Conservation (phyloP, 2,329 filamentous ascomycete species). For the Diaporthe sp. region DNA sequence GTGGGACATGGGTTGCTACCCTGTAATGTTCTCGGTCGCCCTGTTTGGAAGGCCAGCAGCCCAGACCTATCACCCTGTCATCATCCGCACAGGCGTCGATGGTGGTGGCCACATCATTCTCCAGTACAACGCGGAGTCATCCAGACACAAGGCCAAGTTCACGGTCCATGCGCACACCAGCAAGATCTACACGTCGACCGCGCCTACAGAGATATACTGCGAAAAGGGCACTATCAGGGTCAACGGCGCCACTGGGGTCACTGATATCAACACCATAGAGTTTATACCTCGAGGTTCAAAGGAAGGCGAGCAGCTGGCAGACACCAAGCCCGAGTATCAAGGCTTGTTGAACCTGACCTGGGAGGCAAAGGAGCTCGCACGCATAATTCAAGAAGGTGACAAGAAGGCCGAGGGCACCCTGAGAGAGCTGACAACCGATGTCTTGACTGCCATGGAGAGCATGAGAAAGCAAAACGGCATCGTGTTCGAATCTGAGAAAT, state of each 20-base stretch:
- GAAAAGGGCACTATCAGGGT: conserved; percentile 33
- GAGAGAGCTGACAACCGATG: conserved; percentile 29
- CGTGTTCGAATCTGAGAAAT: conserved; percentile 31
- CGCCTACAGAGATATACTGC: conserved; percentile 34
- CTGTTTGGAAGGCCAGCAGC: conserved; percentile 33
- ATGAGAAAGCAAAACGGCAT: conserved; percentile 34
- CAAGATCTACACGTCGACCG: conserved; percentile 36
- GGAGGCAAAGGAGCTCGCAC: conserved; percentile 32
- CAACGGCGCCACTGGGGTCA: conserved; percentile 32
- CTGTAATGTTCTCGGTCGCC: conserved; percentile 29
- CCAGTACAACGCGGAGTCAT: conserved; percentile 24
- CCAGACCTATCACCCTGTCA: conserved; percentile 30
- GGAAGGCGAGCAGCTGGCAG: conserved; percentile 31
- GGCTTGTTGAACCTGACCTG: conserved; percentile 33
- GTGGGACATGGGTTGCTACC: conserved; percentile 36
- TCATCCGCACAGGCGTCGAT: conserved; percentile 33
- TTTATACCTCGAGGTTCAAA: conserved; percentile 29
- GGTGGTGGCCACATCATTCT: conserved; percentile 32
- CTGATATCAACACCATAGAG: conserved; percentile 33
- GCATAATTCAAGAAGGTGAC: conserved; percentile 25
- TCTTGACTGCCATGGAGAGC: conserved; percentile 32
- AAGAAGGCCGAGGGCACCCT: conserved; percentile 21
- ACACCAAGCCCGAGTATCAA: conserved; percentile 30
- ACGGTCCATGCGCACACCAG: conserved; percentile 34
- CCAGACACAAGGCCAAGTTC: conserved; percentile 33